Evolutionary conservation across 345 rosid species (phyloP).

Genomic region (Moricandia moricandioides): DNA sequence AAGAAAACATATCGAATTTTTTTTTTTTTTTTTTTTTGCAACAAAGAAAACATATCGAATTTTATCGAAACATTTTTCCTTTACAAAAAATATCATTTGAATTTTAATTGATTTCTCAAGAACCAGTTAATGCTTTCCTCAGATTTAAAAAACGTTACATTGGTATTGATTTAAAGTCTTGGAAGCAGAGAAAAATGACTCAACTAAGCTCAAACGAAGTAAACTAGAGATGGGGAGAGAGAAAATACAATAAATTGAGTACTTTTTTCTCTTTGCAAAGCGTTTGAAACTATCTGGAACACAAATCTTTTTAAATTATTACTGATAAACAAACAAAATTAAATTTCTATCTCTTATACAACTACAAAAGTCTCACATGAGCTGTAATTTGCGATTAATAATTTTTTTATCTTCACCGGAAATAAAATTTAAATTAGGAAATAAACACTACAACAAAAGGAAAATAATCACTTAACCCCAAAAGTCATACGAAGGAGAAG

Average conservation of each 20-base stretch:
- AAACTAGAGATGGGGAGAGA: not conserved
- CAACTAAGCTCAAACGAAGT: no score
- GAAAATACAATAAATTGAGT: no score
- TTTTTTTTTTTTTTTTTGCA: no score
- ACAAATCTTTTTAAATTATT: not conserved
- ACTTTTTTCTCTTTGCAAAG: no score
- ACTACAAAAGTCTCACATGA: slow-evolving; percentile 28
- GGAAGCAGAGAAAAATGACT: not conserved
- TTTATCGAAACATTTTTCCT: no score
- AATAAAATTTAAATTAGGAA: not conserved
- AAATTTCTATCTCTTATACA: not conserved
- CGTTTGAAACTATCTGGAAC: not conserved
- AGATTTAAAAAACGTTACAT: no score
- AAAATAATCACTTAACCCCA: slow-evolving; percentile 16
- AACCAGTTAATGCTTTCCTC: slow-evolving; percentile 9
- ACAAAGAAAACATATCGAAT: no score
- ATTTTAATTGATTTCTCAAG: slow-evolving; percentile 10
- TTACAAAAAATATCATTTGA: slow-evolving; percentile 14
- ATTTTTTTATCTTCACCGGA: not conserved
- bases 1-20: slow-evolving; percentile 8
- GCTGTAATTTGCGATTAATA: slow-evolving; percentile 20
- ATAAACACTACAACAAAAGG: not conserved
- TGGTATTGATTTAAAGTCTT: not conserved
- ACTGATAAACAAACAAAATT: not conserved
- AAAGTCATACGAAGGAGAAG: not conserved